phyloP scores from a whole-genome alignment of 768 basidiomycete genomes.

The Hydnomerulius pinastri region DNA sequence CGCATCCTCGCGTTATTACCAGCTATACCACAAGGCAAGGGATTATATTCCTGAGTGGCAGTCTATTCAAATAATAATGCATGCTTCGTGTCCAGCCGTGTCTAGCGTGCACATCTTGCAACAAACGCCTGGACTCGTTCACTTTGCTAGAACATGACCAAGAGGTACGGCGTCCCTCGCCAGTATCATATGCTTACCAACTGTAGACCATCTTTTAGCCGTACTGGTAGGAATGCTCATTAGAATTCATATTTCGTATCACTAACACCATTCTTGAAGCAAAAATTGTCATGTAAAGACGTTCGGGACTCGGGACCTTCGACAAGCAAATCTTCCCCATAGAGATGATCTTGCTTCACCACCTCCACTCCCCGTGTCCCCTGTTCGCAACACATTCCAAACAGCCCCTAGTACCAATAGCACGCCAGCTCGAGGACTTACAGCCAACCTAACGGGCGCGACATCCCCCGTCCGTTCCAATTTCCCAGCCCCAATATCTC shows the following conservation, averaged over 20 bases:
- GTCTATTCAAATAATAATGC: background rate
- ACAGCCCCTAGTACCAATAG: slow-evolving; percentile 3
- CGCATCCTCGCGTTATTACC: slow-evolving; percentile 2
- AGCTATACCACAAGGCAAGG: slow-evolving; percentile 81
- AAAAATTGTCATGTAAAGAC: slow-evolving; percentile 80
- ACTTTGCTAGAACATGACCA: slow-evolving; percentile 82
- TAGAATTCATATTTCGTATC: background rate
- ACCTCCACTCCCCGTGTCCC: slow-evolving; percentile 34
- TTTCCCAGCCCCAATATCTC: slow-evolving; percentile 35
- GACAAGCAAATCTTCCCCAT: slow-evolving; percentile 68
- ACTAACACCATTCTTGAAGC: slow-evolving; percentile 41
- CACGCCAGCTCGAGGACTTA: slow-evolving; percentile 17
- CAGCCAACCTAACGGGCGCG: slow-evolving; percentile 24
- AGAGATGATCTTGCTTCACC: slow-evolving; percentile 38
- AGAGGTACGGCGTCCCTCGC: slow-evolving; percentile 49
- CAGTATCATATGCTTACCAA: background rate
- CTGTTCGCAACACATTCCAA: slow-evolving; percentile 27
- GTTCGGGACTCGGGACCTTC: slow-evolving; percentile 76
- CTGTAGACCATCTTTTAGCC: slow-evolving; percentile 30
- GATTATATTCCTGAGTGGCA: slow-evolving; percentile 1
- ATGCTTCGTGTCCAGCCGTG: slow-evolving; percentile 56
- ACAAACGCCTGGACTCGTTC: slow-evolving; percentile 75
- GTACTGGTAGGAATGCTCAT: slow-evolving; percentile 41
- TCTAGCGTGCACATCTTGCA: slow-evolving; percentile 74
- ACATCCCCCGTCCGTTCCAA: slow-evolving; percentile 32